These are phyloP conservation scores for Phytopythium chamaehyphon DNA, from an alignment of 352 stramenopile species.

Conservation along the genomic window DNA sequence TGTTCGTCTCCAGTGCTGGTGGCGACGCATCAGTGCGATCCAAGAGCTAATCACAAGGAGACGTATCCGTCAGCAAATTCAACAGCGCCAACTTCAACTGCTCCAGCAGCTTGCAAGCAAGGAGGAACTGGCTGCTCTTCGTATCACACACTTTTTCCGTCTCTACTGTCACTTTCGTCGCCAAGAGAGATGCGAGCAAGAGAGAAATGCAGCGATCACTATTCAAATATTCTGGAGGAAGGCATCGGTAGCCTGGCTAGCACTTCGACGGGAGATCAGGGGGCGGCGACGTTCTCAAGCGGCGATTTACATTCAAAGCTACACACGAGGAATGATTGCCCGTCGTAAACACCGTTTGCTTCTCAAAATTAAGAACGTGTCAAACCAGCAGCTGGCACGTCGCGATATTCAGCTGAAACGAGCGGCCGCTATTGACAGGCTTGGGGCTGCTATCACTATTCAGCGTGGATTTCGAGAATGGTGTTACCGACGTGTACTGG, in stretches of 20 bases:
- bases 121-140: conserved; percentile 35
- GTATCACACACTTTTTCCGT: conserved; percentile 41
- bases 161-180: conserved; percentile 9
- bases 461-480: conserved; percentile 40
- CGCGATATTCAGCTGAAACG: conserved; percentile 6
- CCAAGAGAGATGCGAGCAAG: conserved; percentile 2
- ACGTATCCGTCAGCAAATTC: conserved; percentile 31
- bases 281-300: conserved; percentile 29
- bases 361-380: conserved; percentile 30
- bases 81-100: conserved; percentile 35
- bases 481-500: conserved; percentile 23
- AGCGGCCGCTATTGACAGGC: neutral
- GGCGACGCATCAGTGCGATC: conserved; percentile 35
- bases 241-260: conserved; percentile 38
- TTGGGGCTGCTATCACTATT: conserved; percentile 43
- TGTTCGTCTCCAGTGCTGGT: conserved; percentile 53
- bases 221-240: conserved; percentile 58
- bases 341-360: conserved; percentile 27
- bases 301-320: conserved; percentile 41
- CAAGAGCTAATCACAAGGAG: conserved; percentile 18
- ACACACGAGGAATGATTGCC: conserved; percentile 25
- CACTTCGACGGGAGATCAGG: conserved; percentile 32
- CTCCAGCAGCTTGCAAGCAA: conserved; percentile 38
- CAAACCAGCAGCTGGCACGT: conserved; percentile 11
- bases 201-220: conserved; percentile 17